Evolutionary conservation across 441 rosid genomes (phyloP), one percentile per base, ranked within the genome.

Genomic region (Eutrema salsugineum): DNA sequence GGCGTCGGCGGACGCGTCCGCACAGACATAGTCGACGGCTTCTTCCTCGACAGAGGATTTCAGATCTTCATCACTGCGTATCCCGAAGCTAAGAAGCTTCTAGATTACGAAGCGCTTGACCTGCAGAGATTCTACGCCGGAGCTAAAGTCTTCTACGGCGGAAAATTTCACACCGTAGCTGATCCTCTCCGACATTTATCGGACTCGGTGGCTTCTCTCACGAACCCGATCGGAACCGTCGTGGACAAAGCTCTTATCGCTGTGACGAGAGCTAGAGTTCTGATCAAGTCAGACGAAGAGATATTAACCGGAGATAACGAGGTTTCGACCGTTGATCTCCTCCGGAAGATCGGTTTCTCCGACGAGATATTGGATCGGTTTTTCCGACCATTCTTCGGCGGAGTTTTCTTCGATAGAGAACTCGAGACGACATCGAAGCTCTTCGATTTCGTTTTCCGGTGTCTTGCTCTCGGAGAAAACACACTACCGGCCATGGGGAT

Each of bases 21-120:
- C 5, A 91, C 97, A 6, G 98, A 92, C 47, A 16, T 50, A 50
- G 84, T 93, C 8, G 91, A 93, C 56, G 96, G 97, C 4, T 91
- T 87, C 70, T 82, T 87, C 44, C 87, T 93, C 36, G 98, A 93
- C 77, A 85, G 96, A 30, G 98, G 98, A 50, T 93, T 93, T 85
- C 98, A 93, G 77, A 93, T 93, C 51, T 93, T 93, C 86, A 89
- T 93, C 79, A 91, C 97, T 0, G 94, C 91, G 5, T 89, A 93
- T 43, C 97, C 97, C 4, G 98, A 93, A 80, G 97, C 97, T 62
- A 86, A 63, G 22, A 86, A 76, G 76, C 89, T 93, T 22, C 90
- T 93, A 0, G 87, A 91, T 33, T 91, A 88, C 82, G 53, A 75
- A 6, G 75, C 87, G 11, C 68, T 93, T 2, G 72, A 83, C 44